phyloP scores from a whole-genome alignment of 1,284 basidiomycete genomes.

The Cystobasidium pallidum region DNA sequence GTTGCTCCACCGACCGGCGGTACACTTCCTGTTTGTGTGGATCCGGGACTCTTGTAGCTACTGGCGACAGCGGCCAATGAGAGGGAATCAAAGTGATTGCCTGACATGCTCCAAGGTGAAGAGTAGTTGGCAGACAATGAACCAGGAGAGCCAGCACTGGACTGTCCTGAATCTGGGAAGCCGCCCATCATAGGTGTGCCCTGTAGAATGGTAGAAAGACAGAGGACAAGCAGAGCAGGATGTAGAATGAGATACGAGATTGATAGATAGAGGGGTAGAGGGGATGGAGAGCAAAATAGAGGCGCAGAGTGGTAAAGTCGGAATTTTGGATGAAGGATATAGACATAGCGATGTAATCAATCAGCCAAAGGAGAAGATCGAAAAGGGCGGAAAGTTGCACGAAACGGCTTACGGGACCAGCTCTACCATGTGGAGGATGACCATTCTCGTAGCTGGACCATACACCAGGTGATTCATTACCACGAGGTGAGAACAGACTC shows the following conservation, averaged over 20 bases:
- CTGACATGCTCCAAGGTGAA: constrained; percentile 11
- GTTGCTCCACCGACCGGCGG: neutral
- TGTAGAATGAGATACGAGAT: neutral
- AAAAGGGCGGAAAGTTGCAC: neutral
- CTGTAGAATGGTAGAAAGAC: neutral
- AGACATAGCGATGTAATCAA: neutral
- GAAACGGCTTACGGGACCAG: constrained; percentile 15
- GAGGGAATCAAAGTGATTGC: constrained; percentile 26
- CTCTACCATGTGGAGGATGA: constrained; percentile 1
- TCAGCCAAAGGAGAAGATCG: neutral
- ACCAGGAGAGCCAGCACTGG: constrained; percentile 27
- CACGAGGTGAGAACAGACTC: constrained; percentile 13
- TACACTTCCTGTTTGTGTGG: neutral
- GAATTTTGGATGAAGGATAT: no score
- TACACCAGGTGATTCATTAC: constrained; percentile 19
- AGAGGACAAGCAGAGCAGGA: neutral
- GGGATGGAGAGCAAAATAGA: no score
- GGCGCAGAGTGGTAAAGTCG: no score
- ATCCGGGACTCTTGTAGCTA: neutral
- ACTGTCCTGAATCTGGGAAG: constrained; percentile 31
- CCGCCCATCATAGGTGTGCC: constrained; percentile 25
- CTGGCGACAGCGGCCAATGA: constrained; percentile 8
- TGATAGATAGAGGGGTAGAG: no score
- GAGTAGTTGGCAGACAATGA: constrained; percentile 25
- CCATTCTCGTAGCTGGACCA: constrained; percentile 9